These are phyloP conservation scores for Choiromyces venosus DNA, from an alignment of 495 filamentous ascomycete genomes.

Conservation along the genomic window DNA sequence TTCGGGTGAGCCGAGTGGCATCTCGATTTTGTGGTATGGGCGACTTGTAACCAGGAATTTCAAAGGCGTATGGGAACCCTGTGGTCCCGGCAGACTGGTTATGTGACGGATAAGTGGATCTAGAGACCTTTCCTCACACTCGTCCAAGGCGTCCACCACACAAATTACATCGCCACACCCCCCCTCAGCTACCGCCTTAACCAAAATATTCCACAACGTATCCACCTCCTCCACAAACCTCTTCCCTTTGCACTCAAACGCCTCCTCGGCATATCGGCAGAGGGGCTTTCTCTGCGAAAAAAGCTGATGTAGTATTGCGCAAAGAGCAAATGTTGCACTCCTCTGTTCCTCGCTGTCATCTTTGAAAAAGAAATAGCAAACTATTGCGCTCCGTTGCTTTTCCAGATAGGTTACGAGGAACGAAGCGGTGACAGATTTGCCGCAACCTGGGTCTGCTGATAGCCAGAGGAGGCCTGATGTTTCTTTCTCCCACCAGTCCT, in stretches of 20 bases:
- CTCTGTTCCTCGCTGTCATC: slow-evolving; percentile 38
- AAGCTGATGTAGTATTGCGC: slow-evolving; percentile 45
- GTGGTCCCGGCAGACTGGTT: slow-evolving; percentile 2
- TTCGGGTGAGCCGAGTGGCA: slow-evolving; percentile 25
- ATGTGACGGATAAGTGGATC: slow-evolving; percentile 23
- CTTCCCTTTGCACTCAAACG: slow-evolving; percentile 28
- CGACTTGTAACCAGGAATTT: slow-evolving; percentile 49
- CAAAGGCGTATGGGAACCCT: slow-evolving; percentile 21
- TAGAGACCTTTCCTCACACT: slow-evolving; percentile 42
- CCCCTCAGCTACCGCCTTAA: slow-evolving; percentile 21
- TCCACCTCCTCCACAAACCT: slow-evolving; percentile 37
- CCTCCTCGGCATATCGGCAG: slow-evolving; percentile 34
- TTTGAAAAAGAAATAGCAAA: slow-evolving; percentile 49
- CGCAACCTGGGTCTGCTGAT: slow-evolving; percentile 46
- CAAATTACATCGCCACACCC: slow-evolving; percentile 39
- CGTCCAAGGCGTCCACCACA: slow-evolving; percentile 48
- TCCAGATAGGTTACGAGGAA: slow-evolving; percentile 41
- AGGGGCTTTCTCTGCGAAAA: slow-evolving; percentile 33
- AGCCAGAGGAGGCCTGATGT: slow-evolving; percentile 45
- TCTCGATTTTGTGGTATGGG: slow-evolving; percentile 45
- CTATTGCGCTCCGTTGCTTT: slow-evolving; percentile 30
- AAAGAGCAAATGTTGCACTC: slow-evolving; percentile 37
- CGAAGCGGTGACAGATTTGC: slow-evolving; percentile 46
- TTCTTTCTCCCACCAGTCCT: slow-evolving; percentile 39
- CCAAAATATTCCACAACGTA: slow-evolving; percentile 43